These are phyloP conservation scores for Biscogniauxia sp. DNA, from an alignment of 2,329 filamentous ascomycete genomes.

Conservation along the genomic window DNA sequence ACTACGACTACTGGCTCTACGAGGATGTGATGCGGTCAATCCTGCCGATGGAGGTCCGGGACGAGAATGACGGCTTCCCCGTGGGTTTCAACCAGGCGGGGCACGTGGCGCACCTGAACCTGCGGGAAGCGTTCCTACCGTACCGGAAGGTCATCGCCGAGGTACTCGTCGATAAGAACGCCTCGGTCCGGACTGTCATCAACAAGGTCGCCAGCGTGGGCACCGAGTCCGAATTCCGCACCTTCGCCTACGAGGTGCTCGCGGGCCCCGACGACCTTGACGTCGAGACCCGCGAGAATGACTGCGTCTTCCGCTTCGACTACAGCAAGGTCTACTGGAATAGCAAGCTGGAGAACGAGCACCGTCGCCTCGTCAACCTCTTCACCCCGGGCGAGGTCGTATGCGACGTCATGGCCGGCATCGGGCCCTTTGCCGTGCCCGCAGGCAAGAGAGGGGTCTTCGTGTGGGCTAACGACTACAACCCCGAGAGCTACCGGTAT, in stretches of 20 bases:
- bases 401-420: constrained; percentile 95
- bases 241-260: constrained; percentile 89
- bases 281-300: constrained; percentile 77
- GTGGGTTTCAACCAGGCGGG: constrained; percentile 85
- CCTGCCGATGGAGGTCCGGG: constrained; percentile 74
- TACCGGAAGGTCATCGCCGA: constrained; percentile 86
- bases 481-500: constrained; percentile 78
- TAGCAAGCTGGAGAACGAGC: constrained; percentile 83
- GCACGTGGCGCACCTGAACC: constrained; percentile 90
- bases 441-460: constrained; percentile 88
- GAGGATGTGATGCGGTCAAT: constrained; percentile 81
- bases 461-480: constrained; percentile 96
- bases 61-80: constrained; percentile 70
- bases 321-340: constrained; percentile 99
- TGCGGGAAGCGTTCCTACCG: constrained; percentile 76
- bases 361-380: constrained; percentile 71
- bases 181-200: constrained; percentile 79
- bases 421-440: constrained; percentile 91
- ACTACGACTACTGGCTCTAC: constrained; percentile 50
- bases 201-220: constrained; percentile 94
- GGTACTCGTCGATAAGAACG: constrained; percentile 88
- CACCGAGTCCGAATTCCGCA: constrained; percentile 79
- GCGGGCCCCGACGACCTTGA: constrained; percentile 76
- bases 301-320: constrained; percentile 87
- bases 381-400: constrained; percentile 87